Evolutionary conservation across 2,329 filamentous ascomycete species (phyloP).

Genomic region (Fonsecaea multimorphosa): DNA sequence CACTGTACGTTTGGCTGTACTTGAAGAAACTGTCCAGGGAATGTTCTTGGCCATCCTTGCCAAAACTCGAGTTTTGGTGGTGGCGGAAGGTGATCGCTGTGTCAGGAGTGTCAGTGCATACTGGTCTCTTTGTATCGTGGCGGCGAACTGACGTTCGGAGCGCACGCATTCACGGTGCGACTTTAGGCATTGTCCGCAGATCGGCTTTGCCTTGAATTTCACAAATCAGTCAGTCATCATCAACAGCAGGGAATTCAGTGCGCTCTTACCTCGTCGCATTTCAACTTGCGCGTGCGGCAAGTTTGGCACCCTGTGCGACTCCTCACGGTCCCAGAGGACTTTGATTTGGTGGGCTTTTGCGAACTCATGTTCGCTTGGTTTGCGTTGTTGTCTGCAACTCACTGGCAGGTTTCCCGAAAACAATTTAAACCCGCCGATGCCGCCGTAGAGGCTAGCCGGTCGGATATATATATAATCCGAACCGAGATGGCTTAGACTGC

Average conservation of each 20-base stretch:
- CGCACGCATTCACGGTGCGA: conserved; percentile 34
- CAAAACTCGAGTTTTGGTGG: conserved; percentile 63
- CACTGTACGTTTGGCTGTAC: conserved; percentile 30
- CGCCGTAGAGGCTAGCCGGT: background rate
- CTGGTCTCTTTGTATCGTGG: background rate
- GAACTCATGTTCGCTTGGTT: conserved; percentile 11
- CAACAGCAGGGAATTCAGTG: conserved; percentile 6
- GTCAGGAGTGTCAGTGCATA: conserved; percentile 8
- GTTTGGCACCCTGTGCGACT: conserved; percentile 40
- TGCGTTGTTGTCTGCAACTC: conserved; percentile 5
- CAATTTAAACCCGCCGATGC: background rate
- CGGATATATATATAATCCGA: background rate
- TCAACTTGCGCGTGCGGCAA: conserved; percentile 39
- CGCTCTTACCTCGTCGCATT: conserved; percentile 39
- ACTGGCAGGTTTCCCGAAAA: conserved; percentile 15
- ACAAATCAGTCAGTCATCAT: conserved; percentile 11
- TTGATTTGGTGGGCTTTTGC: conserved; percentile 22
- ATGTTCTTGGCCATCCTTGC: conserved; percentile 25
- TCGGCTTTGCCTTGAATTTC: conserved; percentile 25
- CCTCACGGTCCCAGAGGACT: conserved; percentile 28
- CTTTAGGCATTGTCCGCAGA: conserved; percentile 38
- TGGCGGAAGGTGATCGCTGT: conserved; percentile 68
- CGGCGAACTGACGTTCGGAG: conserved; percentile 33
- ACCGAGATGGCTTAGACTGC: background rate
- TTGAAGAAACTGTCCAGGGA: conserved; percentile 31